These are phyloP conservation scores for Aspergillus aculeatinus DNA, from an alignment of 2,329 filamentous ascomycete genomes.

Conservation along the genomic window DNA sequence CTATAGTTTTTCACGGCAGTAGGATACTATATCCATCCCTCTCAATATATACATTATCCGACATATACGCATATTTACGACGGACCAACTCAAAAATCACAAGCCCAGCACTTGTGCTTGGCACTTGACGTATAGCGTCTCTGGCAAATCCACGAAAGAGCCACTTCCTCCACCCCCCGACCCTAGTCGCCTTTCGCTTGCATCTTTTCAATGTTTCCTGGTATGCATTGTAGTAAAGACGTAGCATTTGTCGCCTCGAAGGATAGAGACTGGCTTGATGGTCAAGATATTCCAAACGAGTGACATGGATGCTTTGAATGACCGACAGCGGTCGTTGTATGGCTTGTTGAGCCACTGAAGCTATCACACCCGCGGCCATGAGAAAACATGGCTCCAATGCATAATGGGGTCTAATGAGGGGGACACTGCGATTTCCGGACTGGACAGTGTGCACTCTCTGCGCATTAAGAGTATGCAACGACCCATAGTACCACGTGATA, in stretches of 20 bases:
- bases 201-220: conserved; percentile 59
- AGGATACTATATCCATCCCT: conserved; percentile 64
- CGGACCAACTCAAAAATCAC: conserved; percentile 65
- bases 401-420: conserved; percentile 61
- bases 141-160: conserved; percentile 58
- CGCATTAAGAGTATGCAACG: conserved; percentile 29
- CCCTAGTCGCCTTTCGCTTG: conserved; percentile 49
- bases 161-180: conserved; percentile 57
- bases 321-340: conserved; percentile 60
- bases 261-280: conserved; percentile 49
- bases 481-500: conserved; percentile 59
- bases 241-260: conserved; percentile 46
- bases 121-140: conserved; percentile 59
- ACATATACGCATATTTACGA: conserved; percentile 57
- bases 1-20: conserved; percentile 41
- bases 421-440: conserved; percentile 35
- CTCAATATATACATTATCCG: conserved; percentile 55
- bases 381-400: conserved; percentile 62
- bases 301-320: conserved; percentile 62
- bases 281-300: conserved; percentile 60
- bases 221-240: conserved; percentile 61
- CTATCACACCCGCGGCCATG: conserved; percentile 58
- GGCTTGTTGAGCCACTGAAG: conserved; percentile 58
- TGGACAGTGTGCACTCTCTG: conserved; percentile 28
- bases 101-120: conserved; percentile 63